phyloP scores from a whole-genome alignment of 78 protist genomes.

The Dictyostelium discoideum region DNA sequence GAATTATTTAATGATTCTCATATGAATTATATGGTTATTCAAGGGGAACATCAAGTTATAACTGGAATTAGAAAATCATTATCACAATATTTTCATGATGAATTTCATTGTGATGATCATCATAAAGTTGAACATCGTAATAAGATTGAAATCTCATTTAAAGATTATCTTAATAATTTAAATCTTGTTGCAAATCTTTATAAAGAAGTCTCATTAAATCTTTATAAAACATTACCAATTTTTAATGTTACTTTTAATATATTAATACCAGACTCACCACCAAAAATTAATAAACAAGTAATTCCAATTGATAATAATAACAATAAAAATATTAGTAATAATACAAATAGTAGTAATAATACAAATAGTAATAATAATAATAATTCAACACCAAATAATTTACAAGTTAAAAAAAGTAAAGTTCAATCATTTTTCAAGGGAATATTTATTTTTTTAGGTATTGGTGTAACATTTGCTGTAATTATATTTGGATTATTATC shows the following conservation, averaged over 20 bases:
- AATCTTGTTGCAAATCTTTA: neutral
- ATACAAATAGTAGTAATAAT: neutral
- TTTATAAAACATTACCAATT: neutral
- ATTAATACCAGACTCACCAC: neutral
- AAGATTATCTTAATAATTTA: neutral
- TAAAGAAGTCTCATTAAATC: neutral
- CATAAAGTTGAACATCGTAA: neutral
- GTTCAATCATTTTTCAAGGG: neutral
- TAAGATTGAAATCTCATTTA: neutral
- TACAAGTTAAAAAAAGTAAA: neutral
- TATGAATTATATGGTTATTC: neutral
- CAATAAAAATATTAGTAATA: neutral
- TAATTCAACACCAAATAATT: neutral
- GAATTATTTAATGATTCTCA: neutral
- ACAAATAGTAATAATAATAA: neutral
- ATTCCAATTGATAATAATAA: neutral
- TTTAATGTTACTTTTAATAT: neutral
- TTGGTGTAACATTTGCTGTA: neutral
- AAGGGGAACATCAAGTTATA: neutral
- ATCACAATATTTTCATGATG: neutral
- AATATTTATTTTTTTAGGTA: neutral
- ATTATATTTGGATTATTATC: neutral
- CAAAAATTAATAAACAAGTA: neutral
- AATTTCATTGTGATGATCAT: slow-evolving; percentile 9
- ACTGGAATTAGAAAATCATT: neutral